Evolutionary conservation across 768 basidiomycete genomes (phyloP).

Genomic region (Peribolospora baueri): DNA sequence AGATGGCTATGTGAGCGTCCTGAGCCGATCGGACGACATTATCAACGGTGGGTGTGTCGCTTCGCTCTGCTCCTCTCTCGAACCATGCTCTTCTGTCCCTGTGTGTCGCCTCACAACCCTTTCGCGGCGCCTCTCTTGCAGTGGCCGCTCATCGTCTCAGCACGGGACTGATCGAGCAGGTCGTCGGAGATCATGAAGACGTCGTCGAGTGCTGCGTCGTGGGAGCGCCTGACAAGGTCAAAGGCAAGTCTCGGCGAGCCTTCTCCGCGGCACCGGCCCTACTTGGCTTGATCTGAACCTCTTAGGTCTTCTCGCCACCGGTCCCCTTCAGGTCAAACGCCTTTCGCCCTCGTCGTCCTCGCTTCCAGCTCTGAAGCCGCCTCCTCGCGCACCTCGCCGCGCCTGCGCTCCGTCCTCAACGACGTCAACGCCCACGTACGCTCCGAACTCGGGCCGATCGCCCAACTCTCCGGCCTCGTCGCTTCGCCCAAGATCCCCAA

Average conservation of each 20-base stretch:
- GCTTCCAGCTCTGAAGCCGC: neutral
- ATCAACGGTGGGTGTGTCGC: neutral
- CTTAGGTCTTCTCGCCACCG: neutral
- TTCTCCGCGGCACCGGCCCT: too few species aligned
- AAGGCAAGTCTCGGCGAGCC: neutral
- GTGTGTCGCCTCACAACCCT: too few species aligned
- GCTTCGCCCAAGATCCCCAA: neutral
- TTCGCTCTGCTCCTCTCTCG: neutral
- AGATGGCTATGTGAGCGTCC: neutral
- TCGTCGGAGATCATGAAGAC: neutral
- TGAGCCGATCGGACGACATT: neutral
- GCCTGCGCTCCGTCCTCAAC: neutral
- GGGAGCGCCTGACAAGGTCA: neutral
- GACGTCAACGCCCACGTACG: neutral
- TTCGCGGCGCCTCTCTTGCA: neutral
- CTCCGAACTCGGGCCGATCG: neutral
- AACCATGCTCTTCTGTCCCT: neutral
- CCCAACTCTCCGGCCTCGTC: neutral
- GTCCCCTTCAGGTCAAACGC: neutral
- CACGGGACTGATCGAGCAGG: neutral
- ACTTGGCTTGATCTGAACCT: too few species aligned
- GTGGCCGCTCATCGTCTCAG: slow-evolving; percentile 1
- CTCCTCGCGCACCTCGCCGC: neutral
- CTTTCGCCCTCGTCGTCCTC: neutral
- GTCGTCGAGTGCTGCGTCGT: slow-evolving; percentile 3